Base-by-base conservation (phyloP, 306 rosid species). In the Arachis hypogaea region DNA sequence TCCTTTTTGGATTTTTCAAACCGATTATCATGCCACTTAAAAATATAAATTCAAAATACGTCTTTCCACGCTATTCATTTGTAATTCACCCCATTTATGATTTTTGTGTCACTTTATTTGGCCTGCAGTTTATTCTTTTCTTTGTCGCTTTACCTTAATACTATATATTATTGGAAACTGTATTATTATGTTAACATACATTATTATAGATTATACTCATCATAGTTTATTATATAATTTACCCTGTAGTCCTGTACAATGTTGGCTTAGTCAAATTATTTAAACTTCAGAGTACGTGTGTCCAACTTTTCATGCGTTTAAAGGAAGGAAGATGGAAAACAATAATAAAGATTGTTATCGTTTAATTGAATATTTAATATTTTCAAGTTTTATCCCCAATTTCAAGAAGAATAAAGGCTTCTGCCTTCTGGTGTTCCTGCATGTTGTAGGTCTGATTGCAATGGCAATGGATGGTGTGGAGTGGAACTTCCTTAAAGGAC, bases 401-500 rank as follows among this genome's bases (percentile, higher is more conserved):
- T 54, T 9, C 58, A 22, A 22, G 28, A 22, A 22, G 28, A 22
- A 22, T 22, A 22, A 22, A 22, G 28, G 28, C 28, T 22, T 22
- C 28, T 22, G 28, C 28, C 28, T 22, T 22, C 28, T 22, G 28
- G 28, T 22, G 5, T 7, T 9, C 14, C 18, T 7, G 4, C n/a
- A 69, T 61, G 9, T 64, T 77, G 66, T 69, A 88, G 96, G 82
- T 74, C 83, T 73, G 14, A 36, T 70, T 77, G 84, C 74, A 50
- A 90, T 93, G 93, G 58, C 74, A 50, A 93, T 93, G 96, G 58
- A 52, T 52, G 29, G 22, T 52, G 3, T 5, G 58, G 98, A 87
- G 69, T 43, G 36, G 79, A 81, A 72, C 81, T 83, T 87, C 0
- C 87, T 69, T 51, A 85, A 86, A 38, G 86, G 91, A 66, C 16